Base-by-base conservation (phyloP, 2,329 filamentous ascomycete species). In the Massarina eburnea region DNA sequence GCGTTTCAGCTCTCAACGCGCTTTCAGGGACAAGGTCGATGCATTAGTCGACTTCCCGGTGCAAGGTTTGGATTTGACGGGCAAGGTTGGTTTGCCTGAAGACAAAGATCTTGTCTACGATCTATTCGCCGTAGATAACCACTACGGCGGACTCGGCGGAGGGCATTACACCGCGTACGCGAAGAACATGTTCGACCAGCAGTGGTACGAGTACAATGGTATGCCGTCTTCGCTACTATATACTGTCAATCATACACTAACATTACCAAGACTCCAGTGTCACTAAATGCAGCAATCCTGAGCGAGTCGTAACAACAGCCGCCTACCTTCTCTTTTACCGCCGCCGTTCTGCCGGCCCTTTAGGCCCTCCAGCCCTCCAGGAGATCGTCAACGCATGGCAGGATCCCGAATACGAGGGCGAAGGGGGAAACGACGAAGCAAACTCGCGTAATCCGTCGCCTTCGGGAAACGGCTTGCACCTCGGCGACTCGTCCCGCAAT, bases 191-290 rank as follows among this genome's bases (percentile, higher is more conserved):
- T 78, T 88, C 49, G 90, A 95, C 62, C 81, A 81, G 46, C 79
- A 88, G 68, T 99, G 94, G 94, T 96, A 96, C 69, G 89, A 95
- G 58, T 97, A 95, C 70, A 97, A 99, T 69, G 92, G 91, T 94
- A 77, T 10, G 35, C 17, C 45, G 52, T 43, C 18, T 21, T 21
- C 19, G 35, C 20, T 26, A 33, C 24, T 44, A 36, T 36, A 15
- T 8, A 24, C 19, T 5, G 14, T 29, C n/a, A 14, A 10, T 3
- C 8, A 3, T 22, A 4, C 32, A 20, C 76, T 84, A 67, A 85
- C 57, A 12, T 17, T 15, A 29, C 14, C 14, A 59, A 95, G 91
- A 96, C 71, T 88, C 89, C 7, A 82, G 80, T 10, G 89, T 91
- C 15, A 81, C 78, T 26, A 79, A 78, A 55, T 77, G 80, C 6